phyloP scores from a whole-genome alignment of 225 moss, liverwort and hornwort species.

The Bryum argenteum region DNA sequence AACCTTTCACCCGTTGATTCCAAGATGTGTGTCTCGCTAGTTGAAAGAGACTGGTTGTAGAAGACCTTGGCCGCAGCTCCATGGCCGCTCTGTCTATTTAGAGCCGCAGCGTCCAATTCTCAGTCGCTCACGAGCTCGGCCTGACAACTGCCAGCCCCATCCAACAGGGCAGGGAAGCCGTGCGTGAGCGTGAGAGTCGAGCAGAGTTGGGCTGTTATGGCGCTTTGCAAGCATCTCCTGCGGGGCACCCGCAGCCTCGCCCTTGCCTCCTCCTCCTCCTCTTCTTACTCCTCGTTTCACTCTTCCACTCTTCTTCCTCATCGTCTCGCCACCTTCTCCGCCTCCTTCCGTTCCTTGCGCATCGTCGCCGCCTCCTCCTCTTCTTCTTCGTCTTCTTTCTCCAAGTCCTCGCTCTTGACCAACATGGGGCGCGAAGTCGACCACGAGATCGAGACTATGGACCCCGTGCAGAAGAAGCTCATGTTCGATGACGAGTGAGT shows the following conservation, averaged over 20 bases:
- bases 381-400: background rate
- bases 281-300: background rate
- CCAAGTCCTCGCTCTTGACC: background rate
- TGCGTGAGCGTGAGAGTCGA: too few species aligned
- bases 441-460: constrained; percentile 71
- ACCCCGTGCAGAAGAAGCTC: constrained; percentile 88
- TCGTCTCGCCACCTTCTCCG: background rate
- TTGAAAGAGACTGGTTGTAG: too few species aligned
- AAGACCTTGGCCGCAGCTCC: too few species aligned
- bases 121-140: too few species aligned
- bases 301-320: background rate
- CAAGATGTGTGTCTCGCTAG: too few species aligned
- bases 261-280: background rate
- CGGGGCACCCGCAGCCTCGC: background rate
- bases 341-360: background rate
- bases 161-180: too few species aligned
- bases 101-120: too few species aligned
- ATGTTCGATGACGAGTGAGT: constrained; percentile 98
- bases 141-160: too few species aligned
- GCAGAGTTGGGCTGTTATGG: too few species aligned
- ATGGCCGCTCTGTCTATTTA: too few species aligned
- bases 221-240: background rate
- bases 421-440: constrained; percentile 52
- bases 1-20: too few species aligned
- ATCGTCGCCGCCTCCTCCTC: background rate